Conservation (phyloP, 2,329 filamentous ascomycete species). For the Fusarium odoratissimum region DNA sequence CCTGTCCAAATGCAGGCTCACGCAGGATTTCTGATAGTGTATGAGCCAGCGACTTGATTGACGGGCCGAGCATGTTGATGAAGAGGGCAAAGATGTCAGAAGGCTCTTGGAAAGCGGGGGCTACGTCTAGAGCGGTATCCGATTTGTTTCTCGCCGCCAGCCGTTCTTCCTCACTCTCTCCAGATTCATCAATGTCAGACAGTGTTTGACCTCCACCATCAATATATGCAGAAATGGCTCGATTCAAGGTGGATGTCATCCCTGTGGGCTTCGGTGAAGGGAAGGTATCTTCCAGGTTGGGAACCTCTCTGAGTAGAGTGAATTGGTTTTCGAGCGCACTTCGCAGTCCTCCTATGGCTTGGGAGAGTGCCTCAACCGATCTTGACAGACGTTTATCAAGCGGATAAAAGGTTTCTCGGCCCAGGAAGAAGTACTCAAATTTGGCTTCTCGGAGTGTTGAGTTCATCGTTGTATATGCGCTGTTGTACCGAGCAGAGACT, state of each 20-base stretch:
- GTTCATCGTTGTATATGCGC: constrained; percentile 75
- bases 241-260: constrained; percentile 44
- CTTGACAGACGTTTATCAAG: constrained; percentile 84
- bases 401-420: constrained; percentile 81
- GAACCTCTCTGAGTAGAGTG: constrained; percentile 76
- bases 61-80: constrained; percentile 87
- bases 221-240: constrained; percentile 47
- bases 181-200: constrained; percentile 72
- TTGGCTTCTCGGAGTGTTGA: constrained; percentile 87
- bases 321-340: constrained; percentile 94
- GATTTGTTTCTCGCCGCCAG: constrained; percentile 44
- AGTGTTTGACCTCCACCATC: constrained; percentile 61
- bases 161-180: constrained; percentile 65
- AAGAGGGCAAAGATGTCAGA: constrained; percentile 93
- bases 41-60: constrained; percentile 95
- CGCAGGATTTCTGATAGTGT: constrained; percentile 90
- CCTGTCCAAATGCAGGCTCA: constrained; percentile 82
- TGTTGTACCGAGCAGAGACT: constrained; percentile 72
- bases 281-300: constrained; percentile 30
- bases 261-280: constrained; percentile 33
- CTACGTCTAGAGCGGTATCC: constrained; percentile 45
- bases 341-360: constrained; percentile 89
- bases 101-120: constrained; percentile 66
- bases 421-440: constrained; percentile 86
- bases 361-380: constrained; percentile 85